A percentile compares a stretch with the other conserved stretches of the same genome.
Conservation (phyloP, 75 land plant species). For the Pinus albicaulis region DNA sequence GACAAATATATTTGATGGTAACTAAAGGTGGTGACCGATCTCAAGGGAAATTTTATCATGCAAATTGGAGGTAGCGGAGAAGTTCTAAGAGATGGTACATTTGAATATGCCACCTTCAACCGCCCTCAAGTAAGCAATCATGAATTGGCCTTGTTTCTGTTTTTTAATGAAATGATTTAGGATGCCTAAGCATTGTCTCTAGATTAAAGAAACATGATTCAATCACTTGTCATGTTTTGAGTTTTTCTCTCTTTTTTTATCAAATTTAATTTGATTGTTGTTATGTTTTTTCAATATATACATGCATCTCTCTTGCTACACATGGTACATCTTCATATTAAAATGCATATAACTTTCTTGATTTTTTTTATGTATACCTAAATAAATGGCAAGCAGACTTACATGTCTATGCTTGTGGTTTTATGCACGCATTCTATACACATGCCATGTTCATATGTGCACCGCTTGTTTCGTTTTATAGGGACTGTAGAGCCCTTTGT, state of each 20-base stretch:
- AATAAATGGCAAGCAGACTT: no score
- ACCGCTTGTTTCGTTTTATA: background rate
- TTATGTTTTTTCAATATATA: no score
- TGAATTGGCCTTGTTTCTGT: background rate
- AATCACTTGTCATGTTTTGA: no score
- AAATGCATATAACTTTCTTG: no score
- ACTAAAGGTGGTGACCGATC: constrained; percentile 80
- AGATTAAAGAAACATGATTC: no score
- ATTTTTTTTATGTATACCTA: no score
- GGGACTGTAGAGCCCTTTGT: background rate
- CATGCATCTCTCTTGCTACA: no score
- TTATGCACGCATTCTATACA: background rate
- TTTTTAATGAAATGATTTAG: background rate
- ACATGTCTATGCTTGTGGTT: no score
- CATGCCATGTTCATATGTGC: background rate
- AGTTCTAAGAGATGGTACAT: constrained; percentile 82
- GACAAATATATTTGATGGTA: constrained; percentile 1
- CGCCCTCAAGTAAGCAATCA: constrained; percentile 73
- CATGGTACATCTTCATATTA: no score
- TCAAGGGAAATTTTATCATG: constrained; percentile 73
- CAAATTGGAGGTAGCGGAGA: constrained; percentile 87
- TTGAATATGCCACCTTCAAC: constrained; percentile 83
- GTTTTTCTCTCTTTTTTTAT: no score
- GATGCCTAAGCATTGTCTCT: background rate
- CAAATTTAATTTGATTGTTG: no score